Evolutionary conservation across 2,329 filamentous ascomycete species (phyloP).

Genomic region (Aureobasidium sp.): DNA sequence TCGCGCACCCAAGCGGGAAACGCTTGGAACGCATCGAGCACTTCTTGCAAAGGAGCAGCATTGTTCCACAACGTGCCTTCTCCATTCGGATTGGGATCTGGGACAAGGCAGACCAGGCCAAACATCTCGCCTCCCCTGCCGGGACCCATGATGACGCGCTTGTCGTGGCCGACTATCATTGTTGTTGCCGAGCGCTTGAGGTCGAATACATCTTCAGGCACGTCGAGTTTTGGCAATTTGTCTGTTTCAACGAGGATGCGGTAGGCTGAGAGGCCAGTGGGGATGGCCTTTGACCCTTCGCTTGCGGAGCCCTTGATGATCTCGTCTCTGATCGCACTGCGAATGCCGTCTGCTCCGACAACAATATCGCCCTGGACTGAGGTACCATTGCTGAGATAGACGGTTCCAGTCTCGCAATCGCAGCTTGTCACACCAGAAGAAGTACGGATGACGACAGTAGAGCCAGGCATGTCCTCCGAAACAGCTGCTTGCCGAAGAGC

Average conservation of each 20-base stretch:
- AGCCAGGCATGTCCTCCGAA: slow-evolving; percentile 20
- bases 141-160: slow-evolving; percentile 39
- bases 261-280: slow-evolving; percentile 36
- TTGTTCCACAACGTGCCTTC: slow-evolving; percentile 36
- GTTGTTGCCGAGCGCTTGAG: slow-evolving; percentile 37
- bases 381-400: slow-evolving; percentile 30
- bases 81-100: slow-evolving; percentile 38
- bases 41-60: slow-evolving; percentile 30
- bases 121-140: slow-evolving; percentile 36
- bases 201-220: slow-evolving; percentile 25
- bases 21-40: slow-evolving; percentile 36
- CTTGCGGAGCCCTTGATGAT: slow-evolving; percentile 19
- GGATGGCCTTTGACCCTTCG: slow-evolving; percentile 21
- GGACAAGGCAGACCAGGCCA: slow-evolving; percentile 40
- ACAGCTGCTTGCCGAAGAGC: slow-evolving; percentile 27
- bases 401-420: slow-evolving; percentile 23
- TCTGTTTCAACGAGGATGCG: slow-evolving; percentile 30
- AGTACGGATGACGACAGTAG: slow-evolving; percentile 25
- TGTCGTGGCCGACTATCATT: slow-evolving; percentile 40
- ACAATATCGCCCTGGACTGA: slow-evolving; percentile 25
- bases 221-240: slow-evolving; percentile 18
- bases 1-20: slow-evolving; percentile 37
- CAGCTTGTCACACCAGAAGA: slow-evolving; percentile 23
- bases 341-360: slow-evolving; percentile 35
- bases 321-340: slow-evolving; percentile 21